A percentile compares a stretch with the other conserved stretches of the same genome.
These are phyloP conservation scores for Trichoderma arundinaceum DNA, from an alignment of 2,329 filamentous ascomycete genomes.

Conservation along the genomic window DNA sequence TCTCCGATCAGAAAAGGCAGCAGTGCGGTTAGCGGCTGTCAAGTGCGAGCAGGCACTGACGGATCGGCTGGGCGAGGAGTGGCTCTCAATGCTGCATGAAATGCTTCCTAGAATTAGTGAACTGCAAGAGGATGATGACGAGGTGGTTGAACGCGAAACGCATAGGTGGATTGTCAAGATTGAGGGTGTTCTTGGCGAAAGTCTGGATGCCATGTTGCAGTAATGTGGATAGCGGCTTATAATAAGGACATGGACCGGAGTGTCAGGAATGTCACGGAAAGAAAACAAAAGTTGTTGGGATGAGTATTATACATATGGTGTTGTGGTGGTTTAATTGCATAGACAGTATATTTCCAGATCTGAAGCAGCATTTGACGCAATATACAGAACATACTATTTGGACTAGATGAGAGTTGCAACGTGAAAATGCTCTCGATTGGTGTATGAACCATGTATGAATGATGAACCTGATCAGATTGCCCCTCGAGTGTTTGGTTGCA, in stretches of 20 bases:
- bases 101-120: constrained; percentile 97
- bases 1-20: constrained; percentile 73
- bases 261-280: background rate
- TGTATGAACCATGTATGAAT: background rate
- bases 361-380: constrained; percentile 20
- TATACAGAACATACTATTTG: constrained; percentile 11
- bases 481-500: no score
- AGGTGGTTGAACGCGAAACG: constrained; percentile 87
- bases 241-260: background rate
- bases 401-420: background rate
- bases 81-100: constrained; percentile 88
- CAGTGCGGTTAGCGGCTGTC: constrained; percentile 80
- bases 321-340: background rate
- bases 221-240: constrained; percentile 50
- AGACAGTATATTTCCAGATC: constrained; percentile 10
- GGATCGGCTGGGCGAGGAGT: constrained; percentile 85
- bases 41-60: constrained; percentile 82
- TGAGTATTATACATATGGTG: constrained; percentile 1
- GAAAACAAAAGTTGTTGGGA: background rate
- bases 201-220: constrained; percentile 88
- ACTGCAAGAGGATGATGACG: constrained; percentile 94
- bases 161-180: constrained; percentile 89
- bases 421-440: no score
- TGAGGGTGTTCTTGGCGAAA: constrained; percentile 87
- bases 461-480: no score